phyloP scores from a whole-genome alignment of 495 filamentous ascomycete genomes.

The Aspergillus kassunensis region DNA sequence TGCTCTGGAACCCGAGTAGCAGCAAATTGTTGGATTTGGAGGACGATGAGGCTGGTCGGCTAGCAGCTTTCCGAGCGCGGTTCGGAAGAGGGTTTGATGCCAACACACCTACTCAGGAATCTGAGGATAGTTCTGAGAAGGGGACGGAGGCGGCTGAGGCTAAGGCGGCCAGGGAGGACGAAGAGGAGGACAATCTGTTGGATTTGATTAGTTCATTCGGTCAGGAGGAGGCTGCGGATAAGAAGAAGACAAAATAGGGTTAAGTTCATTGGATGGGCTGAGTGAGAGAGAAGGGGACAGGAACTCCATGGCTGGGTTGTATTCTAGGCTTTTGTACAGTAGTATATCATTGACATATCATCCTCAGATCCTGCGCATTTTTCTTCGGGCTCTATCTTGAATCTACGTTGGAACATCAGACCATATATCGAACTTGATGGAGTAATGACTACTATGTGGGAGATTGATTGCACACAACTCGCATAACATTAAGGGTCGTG shows the following conservation, averaged over 20 bases:
- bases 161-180: constrained; percentile 25
- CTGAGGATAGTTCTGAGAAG: constrained; percentile 11
- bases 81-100: constrained; percentile 85
- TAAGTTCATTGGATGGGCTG: background rate
- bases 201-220: constrained; percentile 69
- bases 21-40: constrained; percentile 80
- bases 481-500: constrained; percentile 12
- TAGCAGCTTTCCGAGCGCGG: constrained; percentile 76
- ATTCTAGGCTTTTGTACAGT: constrained; percentile 15
- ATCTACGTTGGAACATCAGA: background rate
- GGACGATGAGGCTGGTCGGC: constrained; percentile 88
- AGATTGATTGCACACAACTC: constrained; percentile 13
- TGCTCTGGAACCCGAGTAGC: constrained; percentile 83
- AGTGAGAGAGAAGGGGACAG: background rate
- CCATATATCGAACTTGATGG: background rate
- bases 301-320: constrained; percentile 5
- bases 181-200: constrained; percentile 56
- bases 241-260: constrained; percentile 29
- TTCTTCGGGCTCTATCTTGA: too few species aligned
- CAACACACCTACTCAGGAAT: constrained; percentile 31
- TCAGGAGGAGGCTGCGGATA: constrained; percentile 29
- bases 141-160: constrained; percentile 30
- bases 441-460: constrained; percentile 10
- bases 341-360: constrained; percentile 18
- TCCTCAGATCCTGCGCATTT: background rate